These are phyloP conservation scores for Beta lomatogona DNA, from an alignment of 179 eudicot species.

Conservation along the genomic window DNA sequence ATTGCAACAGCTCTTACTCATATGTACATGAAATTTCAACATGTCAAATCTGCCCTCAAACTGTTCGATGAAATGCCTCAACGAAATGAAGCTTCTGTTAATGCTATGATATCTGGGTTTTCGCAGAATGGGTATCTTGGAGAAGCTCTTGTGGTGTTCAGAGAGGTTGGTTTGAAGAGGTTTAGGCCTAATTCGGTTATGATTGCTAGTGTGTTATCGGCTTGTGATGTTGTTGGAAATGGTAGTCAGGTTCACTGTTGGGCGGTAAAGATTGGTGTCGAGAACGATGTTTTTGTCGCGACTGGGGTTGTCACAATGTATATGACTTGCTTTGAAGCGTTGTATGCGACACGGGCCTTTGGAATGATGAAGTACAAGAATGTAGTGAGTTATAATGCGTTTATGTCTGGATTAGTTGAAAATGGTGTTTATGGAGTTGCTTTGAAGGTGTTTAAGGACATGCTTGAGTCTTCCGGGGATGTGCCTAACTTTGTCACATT, in stretches of 20 bases:
- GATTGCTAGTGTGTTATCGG: slow-evolving; percentile 65
- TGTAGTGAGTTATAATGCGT: slow-evolving; percentile 75
- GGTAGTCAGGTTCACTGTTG: slow-evolving; percentile 70
- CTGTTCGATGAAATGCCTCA: slow-evolving; percentile 71
- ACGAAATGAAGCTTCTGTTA: slow-evolving; percentile 50
- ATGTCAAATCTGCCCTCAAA: slow-evolving; percentile 42
- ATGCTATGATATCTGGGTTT: slow-evolving; percentile 63
- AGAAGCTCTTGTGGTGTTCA: slow-evolving; percentile 52
- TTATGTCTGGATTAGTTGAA: slow-evolving; percentile 63
- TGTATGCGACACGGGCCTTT: slow-evolving; percentile 52
- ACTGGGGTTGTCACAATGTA: slow-evolving; percentile 72
- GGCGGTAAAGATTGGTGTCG: slow-evolving; percentile 79
- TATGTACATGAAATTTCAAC: slow-evolving; percentile 51
- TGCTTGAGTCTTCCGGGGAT: slow-evolving; percentile 37
- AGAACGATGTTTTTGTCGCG: slow-evolving; percentile 58
- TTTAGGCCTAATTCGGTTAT: slow-evolving; percentile 62
- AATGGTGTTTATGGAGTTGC: slow-evolving; percentile 49
- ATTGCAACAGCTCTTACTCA: slow-evolving; percentile 59
- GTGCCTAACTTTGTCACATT: slow-evolving; percentile 62
- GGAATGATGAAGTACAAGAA: slow-evolving; percentile 43
- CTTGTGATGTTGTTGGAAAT: slow-evolving; percentile 43
- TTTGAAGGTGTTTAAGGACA: slow-evolving; percentile 57
- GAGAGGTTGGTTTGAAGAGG: slow-evolving; percentile 35
- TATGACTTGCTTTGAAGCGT: slow-evolving; percentile 42
- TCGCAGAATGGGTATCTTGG: slow-evolving; percentile 47